Conservation (phyloP, 805 yeast species). For the Wickerhamiella sergipiensis region DNA sequence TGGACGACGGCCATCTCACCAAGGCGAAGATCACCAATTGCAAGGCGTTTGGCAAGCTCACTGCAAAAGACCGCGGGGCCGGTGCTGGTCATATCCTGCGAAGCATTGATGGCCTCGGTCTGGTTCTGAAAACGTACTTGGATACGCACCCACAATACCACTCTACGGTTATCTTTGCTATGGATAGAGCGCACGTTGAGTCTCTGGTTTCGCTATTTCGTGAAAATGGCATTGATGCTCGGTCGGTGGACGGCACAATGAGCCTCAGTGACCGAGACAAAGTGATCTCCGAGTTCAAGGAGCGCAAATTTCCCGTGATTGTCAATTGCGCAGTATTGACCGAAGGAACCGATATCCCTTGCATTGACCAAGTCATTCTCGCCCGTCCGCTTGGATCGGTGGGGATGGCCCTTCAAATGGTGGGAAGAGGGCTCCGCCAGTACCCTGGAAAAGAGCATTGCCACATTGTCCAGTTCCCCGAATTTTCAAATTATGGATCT, state of each 20-base stretch:
- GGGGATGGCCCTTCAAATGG: constrained; percentile 67
- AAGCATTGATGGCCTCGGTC: constrained; percentile 20
- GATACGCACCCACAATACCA: constrained; percentile 32
- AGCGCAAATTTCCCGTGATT: constrained; percentile 53
- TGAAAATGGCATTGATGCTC: constrained; percentile 50
- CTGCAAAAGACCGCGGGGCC: constrained; percentile 37
- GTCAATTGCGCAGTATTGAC: constrained; percentile 85
- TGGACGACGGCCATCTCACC: constrained; percentile 52
- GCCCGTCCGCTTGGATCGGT: constrained; percentile 73
- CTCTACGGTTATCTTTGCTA: constrained; percentile 67
- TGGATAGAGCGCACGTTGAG: constrained; percentile 53
- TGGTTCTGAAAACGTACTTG: constrained; percentile 41
- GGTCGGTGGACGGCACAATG: constrained; percentile 58
- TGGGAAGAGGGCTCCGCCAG: constrained; percentile 74
- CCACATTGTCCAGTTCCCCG: constrained; percentile 35
- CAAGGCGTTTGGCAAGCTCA: constrained; percentile 39
- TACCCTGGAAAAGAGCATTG: constrained; percentile 51
- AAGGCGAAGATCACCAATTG: constrained; percentile 56
- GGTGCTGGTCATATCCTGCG: constrained; percentile 26
- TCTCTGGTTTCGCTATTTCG: constrained; percentile 40
- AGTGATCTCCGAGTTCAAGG: constrained; percentile 43
- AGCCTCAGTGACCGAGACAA: constrained; percentile 35
- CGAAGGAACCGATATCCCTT: constrained; percentile 91
- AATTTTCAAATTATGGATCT: constrained; percentile 1
- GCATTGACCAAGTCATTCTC: constrained; percentile 64